Base-by-base conservation (phyloP, 2,329 filamentous ascomycete species). In the Akanthomyces muscarius region DNA sequence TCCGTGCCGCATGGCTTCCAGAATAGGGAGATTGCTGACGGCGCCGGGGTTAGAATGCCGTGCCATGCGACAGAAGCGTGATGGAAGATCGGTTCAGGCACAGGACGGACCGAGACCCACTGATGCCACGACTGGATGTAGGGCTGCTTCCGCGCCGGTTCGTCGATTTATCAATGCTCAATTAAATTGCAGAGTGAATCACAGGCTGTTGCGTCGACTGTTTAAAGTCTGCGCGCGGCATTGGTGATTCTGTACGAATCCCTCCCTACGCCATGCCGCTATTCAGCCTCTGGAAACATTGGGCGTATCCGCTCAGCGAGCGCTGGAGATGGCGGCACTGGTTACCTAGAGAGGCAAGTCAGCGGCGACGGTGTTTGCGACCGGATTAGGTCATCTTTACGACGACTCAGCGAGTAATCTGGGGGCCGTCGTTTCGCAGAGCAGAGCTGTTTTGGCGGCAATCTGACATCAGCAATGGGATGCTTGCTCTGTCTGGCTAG, bases 341-440 rank as follows among this genome's bases (percentile, higher is more conserved):
- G 41, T 54, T 61, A 18, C 59, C 59, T 7, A 48, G 30, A 54
- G 42, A 47, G 59, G 59, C 59, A 61, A 61, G 59, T 61, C 59
- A 55, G 59, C 51, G 21, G 59, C 42, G 42, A 25, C 48, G 59
- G 59, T 47, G 47, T 54, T 54, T 48, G 14, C 28, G 28, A 8
- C 59, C 59, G 21, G 21, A 61, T 61, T 55, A 54, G 59, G 59
- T 50, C 51, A 61, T 61, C 38, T 47, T 55, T 30, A 47, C 59
- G 51, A 61, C 30, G 42, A 55, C 30, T 48, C 59, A 28, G 59
- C 59, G 38, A 23, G 25, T 14, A 38, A 38, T 44, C 1, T 44
- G 47, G 47, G 30, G 38, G 14, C n/a, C 38, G 18, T 45, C 25
- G 52, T 30, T 11, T 61, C 28, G 18, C 48, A 44, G 36, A 42